phyloP scores from a whole-genome alignment of 2,329 filamentous ascomycete species.

The Aspergillus sp. region DNA sequence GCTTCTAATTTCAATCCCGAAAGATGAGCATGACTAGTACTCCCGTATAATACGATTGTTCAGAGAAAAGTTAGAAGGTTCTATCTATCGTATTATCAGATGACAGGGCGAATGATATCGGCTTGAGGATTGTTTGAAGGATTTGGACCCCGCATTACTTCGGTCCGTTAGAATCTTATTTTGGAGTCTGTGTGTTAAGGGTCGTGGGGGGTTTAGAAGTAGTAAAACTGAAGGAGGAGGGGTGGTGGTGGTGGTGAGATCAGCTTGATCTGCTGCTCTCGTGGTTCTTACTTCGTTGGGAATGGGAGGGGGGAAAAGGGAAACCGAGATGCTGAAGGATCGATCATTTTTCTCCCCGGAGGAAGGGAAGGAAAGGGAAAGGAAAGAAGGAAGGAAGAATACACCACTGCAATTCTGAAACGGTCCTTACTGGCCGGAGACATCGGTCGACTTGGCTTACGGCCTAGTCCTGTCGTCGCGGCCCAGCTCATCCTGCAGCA shows the following conservation, averaged over 20 bases:
- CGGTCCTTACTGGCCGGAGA: neutral
- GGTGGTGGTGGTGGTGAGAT: too few species aligned
- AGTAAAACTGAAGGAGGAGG: neutral
- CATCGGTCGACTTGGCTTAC: neutral
- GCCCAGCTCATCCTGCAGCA: conserved; percentile 2
- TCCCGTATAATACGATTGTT: too few species aligned
- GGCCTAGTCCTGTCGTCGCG: neutral
- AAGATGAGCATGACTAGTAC: too few species aligned
- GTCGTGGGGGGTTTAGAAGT: neutral
- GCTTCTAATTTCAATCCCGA: too few species aligned
- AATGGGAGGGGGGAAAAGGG: neutral
- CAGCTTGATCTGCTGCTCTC: too few species aligned
- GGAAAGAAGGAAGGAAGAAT: neutral
- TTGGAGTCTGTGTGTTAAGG: neutral
- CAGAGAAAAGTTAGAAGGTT: neutral
- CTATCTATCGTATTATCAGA: neutral
- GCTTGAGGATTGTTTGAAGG: neutral
- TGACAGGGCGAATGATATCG: neutral
- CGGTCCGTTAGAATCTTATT: neutral
- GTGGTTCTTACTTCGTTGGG: too few species aligned
- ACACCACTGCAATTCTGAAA: neutral
- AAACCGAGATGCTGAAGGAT: neutral
- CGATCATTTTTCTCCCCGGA: neutral
- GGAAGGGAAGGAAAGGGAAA: neutral
- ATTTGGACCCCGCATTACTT: neutral